Evolutionary conservation across 495 filamentous ascomycete species (phyloP), one percentile per base, ranked within the genome.

Genomic region (Halenospora varia): DNA sequence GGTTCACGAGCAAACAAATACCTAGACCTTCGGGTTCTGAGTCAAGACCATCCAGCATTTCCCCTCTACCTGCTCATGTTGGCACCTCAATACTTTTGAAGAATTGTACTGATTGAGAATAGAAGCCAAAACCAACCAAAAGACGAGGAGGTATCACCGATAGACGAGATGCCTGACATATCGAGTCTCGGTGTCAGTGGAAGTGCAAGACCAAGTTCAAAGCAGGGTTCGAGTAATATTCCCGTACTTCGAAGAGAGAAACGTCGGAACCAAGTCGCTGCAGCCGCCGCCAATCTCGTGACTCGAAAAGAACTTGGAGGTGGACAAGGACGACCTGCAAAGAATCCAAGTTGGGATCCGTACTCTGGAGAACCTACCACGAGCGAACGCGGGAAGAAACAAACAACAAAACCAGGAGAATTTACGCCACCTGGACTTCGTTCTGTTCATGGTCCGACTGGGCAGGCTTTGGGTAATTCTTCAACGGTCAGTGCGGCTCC

Each of bases 311-410:
- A 55, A 22, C 49, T 58, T 22, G 56, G 51, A n/a, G n/a, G 25
- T 6, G 24, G 22, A 24, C 17, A 56, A 54, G 46, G 40, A 59
- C n/a, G 61, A 25, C 49, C 56, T 25, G 41, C 51, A 15, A 45
- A 53, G 9, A 53, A 64, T 25, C 57, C 55, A 17, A 65, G 72
- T 46, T 77, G 75, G 75, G 75, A 81, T 56, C 75, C 76, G 13
- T 71, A 70, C 42, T 78, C 77, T 0, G 77, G 75, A n/a, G 77
- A 79, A 57, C 70, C 69, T 20, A 79, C 75, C 19, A 73, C 67
- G 9, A 73, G 69, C 53, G 55, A 69, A 19, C 74, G 63, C 49
- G 73, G 76, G 24, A 73, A 67, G 29, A 73, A 76, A 19, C 71
- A 73, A n/a, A 73, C 77, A 44, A 69, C 74, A 10, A 75, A 77